Base-by-base conservation (phyloP, 495 filamentous ascomycete species). In the Margaritispora aquatica region DNA sequence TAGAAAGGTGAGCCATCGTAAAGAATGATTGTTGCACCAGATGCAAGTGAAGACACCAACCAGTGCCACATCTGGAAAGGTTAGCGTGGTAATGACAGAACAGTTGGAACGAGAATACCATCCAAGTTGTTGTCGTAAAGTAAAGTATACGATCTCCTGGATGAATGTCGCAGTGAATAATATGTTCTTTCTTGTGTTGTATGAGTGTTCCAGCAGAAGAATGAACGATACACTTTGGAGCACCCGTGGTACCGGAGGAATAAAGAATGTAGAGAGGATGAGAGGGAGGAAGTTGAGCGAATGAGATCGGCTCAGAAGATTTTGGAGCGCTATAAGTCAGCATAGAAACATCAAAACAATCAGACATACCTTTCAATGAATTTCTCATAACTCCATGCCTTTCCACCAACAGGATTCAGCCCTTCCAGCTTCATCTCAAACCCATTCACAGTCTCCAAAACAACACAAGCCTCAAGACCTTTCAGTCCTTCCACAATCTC, bases 51-150 rank as follows among this genome's bases (percentile, higher is more conserved):
- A 17, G 72, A 72, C 26, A 88, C 70, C 54, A 75, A 75, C 51
- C 80, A 72, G 34, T 90, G 70, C 70, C 91, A 92, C 88, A 92
- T 92, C n/a, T n/a, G n/a, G n/a, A n/a, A n/a, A n/a, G n/a, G n/a
- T n/a, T n/a, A n/a, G n/a, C n/a, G n/a, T n/a, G n/a, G n/a, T n/a
- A n/a, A n/a, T n/a, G n/a, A n/a, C n/a, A n/a, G n/a, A n/a, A n/a
- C n/a, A n/a, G n/a, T n/a, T n/a, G n/a, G n/a, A n/a, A n/a, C n/a
- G n/a, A n/a, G n/a, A n/a, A n/a, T n/a, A n/a, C n/a, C 69, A 92
- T 92, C 89, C 89, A 93, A 3, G 88, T 88, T 0, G 56, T 61
- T 21, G 74, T 77, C 1, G 74, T 77, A 58, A 72, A 77, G 55
- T 75, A 74, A 47, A 77, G 58, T 23, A 75, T 68, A 22, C 84